phyloP scores from a whole-genome alignment of 1,139 yeast genomes.

The Yamadazyma kanchanaburiensis region DNA sequence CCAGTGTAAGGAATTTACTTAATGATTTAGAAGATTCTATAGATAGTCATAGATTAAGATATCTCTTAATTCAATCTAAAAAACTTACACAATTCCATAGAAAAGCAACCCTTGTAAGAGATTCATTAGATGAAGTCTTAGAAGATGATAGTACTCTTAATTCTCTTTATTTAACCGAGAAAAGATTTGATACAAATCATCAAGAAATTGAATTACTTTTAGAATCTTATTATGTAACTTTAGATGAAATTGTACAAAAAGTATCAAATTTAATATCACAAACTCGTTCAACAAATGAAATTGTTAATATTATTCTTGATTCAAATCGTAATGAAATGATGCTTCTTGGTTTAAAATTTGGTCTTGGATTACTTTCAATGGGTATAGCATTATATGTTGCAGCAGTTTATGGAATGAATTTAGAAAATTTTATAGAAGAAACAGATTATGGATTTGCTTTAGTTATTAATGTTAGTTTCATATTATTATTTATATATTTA shows the following conservation, averaged over 20 bases:
- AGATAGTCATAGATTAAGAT: conserved; percentile 37
- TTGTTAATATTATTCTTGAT: conserved; percentile 43
- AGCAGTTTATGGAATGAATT: conserved; percentile 63
- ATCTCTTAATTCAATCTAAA: conserved; percentile 41
- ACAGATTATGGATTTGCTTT: conserved; percentile 46
- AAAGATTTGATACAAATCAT: conserved; percentile 32
- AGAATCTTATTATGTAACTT: conserved; percentile 42
- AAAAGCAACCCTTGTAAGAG: conserved; percentile 38
- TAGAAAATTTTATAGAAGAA: conserved; percentile 86
- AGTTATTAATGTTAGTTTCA: conserved; percentile 25
- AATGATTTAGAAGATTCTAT: conserved; percentile 38
- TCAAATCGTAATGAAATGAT: conserved; percentile 47
- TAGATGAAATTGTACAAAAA: conserved; percentile 47
- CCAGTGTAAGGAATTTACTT: conserved; percentile 35
- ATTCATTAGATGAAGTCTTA: conserved; percentile 36
- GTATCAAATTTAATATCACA: conserved; percentile 38
- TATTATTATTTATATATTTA: conserved; percentile 24
- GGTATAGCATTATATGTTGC: conserved; percentile 38
- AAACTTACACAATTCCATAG: conserved; percentile 45
- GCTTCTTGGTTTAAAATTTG: conserved; percentile 42
- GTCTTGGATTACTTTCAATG: conserved; percentile 40
- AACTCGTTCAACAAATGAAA: conserved; percentile 45
- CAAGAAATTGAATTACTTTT: conserved; percentile 42
- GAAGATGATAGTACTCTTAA: conserved; percentile 42
- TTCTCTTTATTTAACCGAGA: conserved; percentile 35